A percentile compares a stretch with the other conserved stretches of the same genome.
phyloP scores from a whole-genome alignment of 441 rosid genomes.

The Iberis amara region DNA sequence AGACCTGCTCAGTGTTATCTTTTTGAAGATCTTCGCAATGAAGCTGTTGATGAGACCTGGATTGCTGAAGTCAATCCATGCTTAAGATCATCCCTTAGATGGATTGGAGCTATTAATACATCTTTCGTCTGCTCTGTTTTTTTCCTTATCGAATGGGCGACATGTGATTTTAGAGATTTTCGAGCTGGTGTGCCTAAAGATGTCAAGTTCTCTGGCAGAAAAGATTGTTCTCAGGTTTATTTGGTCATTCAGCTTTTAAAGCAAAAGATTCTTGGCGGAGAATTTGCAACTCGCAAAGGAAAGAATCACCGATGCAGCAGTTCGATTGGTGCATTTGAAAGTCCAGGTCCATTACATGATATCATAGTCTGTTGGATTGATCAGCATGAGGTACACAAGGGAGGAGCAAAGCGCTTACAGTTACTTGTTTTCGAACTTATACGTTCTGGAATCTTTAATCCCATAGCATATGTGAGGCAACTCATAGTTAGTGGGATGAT shows the following conservation, averaged over 20 bases:
- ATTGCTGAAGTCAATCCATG: conserved; percentile 78
- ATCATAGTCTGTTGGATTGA: conserved; percentile 96
- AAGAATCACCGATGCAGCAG: conserved; percentile 34
- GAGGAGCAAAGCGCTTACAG: conserved; percentile 76
- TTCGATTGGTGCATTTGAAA: conserved; percentile 62
- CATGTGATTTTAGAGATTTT: conserved; percentile 88
- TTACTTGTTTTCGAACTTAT: conserved; percentile 75
- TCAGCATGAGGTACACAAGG: conserved; percentile 80
- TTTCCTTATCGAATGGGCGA: conserved; percentile 98
- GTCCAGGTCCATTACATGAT: conserved; percentile 95
- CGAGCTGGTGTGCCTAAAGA: conserved; percentile 57
- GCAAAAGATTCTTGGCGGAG: conserved; percentile 61
- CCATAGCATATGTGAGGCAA: conserved; percentile 92
- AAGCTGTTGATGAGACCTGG: conserved; percentile 79
- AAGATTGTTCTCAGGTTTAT: conserved; percentile 78
- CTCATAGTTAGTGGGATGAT: conserved; percentile 85
- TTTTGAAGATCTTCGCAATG: conserved; percentile 76
- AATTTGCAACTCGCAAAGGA: conserved; percentile 36
- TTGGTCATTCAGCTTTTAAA: conserved; percentile 76
- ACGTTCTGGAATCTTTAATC: conserved; percentile 78
- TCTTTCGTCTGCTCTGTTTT: conserved; percentile 75
- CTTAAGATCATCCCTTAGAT: conserved; percentile 79
- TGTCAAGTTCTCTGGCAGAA: conserved; percentile 73
- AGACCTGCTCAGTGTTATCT: conserved; percentile 63
- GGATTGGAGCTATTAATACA: conserved; percentile 66